A percentile compares a stretch with the other conserved stretches of the same genome.
These are phyloP conservation scores for Castanospermum australe DNA, from an alignment of 306 rosid species.

Conservation along the genomic window DNA sequence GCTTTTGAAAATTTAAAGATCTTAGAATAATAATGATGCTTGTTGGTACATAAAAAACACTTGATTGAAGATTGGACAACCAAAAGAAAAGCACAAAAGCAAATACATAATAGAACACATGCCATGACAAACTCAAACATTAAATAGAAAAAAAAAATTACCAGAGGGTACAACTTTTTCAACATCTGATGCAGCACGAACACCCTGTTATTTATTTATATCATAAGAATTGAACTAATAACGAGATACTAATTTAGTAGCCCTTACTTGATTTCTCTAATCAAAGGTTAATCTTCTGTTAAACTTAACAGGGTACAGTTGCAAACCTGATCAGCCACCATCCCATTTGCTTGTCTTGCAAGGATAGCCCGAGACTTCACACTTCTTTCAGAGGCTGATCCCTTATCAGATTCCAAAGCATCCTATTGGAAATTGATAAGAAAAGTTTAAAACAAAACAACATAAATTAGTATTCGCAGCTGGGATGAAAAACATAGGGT, in stretches of 20 bases:
- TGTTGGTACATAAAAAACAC: background rate
- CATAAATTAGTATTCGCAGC: background rate
- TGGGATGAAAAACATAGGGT: conserved; percentile 6
- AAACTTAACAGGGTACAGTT: conserved; percentile 13
- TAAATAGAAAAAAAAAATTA: conserved; percentile 35
- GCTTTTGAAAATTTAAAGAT: conserved; percentile 4
- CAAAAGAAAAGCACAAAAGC: background rate
- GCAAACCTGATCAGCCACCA: conserved; percentile 76
- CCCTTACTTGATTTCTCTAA: background rate
- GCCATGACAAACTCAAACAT: background rate
- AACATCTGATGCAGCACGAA: conserved; percentile 61
- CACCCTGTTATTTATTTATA: conserved; percentile 53
- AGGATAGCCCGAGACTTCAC: conserved; percentile 67
- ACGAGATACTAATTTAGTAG: background rate
- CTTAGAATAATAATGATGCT: background rate
- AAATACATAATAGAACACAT: background rate
- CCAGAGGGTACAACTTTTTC: conserved; percentile 73
- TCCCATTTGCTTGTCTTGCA: conserved; percentile 88
- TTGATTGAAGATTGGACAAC: conserved; percentile 9
- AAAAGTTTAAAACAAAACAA: background rate
- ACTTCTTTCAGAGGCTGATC: conserved; percentile 76
- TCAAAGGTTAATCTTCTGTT: background rate
- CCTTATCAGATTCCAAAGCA: conserved; percentile 78
- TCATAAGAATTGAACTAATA: conserved; percentile 9
- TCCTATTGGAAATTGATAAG: conserved; percentile 52